A percentile compares a stretch with the other conserved stretches of the same genome.
These are phyloP conservation scores for Coemansia sp. DNA, from an alignment of 192 early-diverging fungal species.

Conservation along the genomic window DNA sequence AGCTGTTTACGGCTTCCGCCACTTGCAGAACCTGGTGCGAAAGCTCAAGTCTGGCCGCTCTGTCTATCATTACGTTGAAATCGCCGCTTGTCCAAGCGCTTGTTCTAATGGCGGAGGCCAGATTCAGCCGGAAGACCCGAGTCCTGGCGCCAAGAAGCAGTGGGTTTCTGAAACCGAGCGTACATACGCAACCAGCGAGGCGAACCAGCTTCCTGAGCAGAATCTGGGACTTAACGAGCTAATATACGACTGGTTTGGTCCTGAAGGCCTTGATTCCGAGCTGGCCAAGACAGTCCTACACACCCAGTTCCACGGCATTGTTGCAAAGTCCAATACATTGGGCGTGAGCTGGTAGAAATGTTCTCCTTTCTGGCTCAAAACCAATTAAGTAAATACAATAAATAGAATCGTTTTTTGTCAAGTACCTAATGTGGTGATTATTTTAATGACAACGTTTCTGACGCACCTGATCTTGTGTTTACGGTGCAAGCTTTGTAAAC, in stretches of 20 bases:
- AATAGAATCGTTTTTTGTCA: too few species aligned
- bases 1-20: constrained; percentile 90
- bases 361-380: too few species aligned
- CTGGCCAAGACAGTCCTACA: constrained; percentile 65
- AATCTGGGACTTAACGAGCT: constrained; percentile 57
- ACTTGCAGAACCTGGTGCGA: constrained; percentile 97
- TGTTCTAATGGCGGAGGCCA: constrained; percentile 99
- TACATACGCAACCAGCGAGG: constrained; percentile 60
- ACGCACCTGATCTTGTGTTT: too few species aligned
- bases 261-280: constrained; percentile 59
- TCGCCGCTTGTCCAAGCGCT: constrained; percentile 96
- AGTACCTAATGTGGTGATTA: too few species aligned
- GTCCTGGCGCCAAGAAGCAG: constrained; percentile 63
- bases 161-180: constrained; percentile 72
- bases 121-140: constrained; percentile 60
- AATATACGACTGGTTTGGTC: constrained; percentile 82
- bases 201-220: constrained; percentile 67
- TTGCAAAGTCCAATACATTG: constrained; percentile 70
- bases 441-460: too few species aligned
- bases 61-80: constrained; percentile 89
- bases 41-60: constrained; percentile 82
- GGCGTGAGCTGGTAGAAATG: constrained; percentile 90
- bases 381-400: too few species aligned
- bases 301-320: constrained; percentile 86
- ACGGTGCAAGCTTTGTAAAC: too few species aligned